Percentiles rank a stretch among this genome's conserved stretches.
Evolutionary conservation across 805 yeast species (phyloP).

Genomic region (Lachancea dasiensis): DNA sequence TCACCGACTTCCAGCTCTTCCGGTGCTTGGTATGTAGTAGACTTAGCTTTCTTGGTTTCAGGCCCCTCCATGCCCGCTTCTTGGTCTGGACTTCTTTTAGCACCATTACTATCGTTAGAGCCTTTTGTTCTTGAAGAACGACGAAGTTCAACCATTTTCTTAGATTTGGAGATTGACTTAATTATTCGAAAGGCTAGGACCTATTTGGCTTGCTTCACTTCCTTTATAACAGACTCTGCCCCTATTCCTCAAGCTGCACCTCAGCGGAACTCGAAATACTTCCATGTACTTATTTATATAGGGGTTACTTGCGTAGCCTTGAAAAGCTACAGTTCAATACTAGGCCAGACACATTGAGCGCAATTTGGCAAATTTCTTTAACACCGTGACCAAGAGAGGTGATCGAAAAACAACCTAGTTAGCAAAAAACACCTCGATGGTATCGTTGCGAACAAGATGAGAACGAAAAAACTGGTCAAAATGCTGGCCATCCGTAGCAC

Average conservation of each 20-base stretch:
- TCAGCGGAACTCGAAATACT: too few relatives aligned
- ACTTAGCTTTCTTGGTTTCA: conserved; percentile 22
- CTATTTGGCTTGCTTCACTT: neutral
- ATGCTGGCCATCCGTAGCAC: neutral
- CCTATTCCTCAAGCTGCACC: too few relatives aligned
- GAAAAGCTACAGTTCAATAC: too few relatives aligned
- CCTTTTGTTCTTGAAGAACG: conserved; percentile 27
- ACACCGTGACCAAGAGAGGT: too few relatives aligned
- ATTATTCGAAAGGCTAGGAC: neutral
- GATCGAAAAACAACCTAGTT: neutral
- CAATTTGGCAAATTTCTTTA: too few relatives aligned
- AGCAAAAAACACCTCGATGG: neutral
- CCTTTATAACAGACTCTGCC: too few relatives aligned
- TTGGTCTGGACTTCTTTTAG: conserved; percentile 11
- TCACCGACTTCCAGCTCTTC: conserved; percentile 48
- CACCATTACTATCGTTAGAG: conserved; percentile 14
- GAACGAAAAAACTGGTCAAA: neutral
- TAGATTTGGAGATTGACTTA: neutral
- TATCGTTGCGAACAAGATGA: neutral
- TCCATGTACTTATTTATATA: too few relatives aligned
- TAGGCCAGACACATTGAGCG: too few relatives aligned
- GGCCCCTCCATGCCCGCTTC: conserved; percentile 13
- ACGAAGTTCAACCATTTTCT: conserved; percentile 23
- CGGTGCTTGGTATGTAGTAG: conserved; percentile 7
- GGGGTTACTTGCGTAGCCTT: too few relatives aligned